These are phyloP conservation scores for Aspergillus pseudoterreus DNA, from an alignment of 2,329 filamentous ascomycete genomes.

Conservation along the genomic window DNA sequence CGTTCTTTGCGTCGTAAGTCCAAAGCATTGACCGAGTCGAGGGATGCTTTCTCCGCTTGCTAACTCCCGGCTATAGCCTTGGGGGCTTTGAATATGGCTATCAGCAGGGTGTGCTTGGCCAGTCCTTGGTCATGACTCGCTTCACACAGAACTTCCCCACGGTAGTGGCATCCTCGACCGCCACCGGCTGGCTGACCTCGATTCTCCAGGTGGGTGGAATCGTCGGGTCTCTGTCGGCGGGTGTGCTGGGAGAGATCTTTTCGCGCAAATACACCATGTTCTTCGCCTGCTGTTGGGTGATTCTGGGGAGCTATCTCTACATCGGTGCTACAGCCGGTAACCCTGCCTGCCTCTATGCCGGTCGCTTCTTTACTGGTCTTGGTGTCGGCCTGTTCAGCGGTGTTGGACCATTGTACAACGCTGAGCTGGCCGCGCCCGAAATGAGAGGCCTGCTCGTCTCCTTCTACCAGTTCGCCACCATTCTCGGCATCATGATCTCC, in stretches of 20 bases:
- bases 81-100: constrained; percentile 51
- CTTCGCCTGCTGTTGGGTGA: constrained; percentile 49
- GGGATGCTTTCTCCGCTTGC: background rate
- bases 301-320: constrained; percentile 38
- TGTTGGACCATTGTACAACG: constrained; percentile 49
- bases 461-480: constrained; percentile 33
- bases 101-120: constrained; percentile 40
- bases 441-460: constrained; percentile 31
- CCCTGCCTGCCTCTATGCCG: constrained; percentile 23
- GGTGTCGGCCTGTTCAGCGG: constrained; percentile 32
- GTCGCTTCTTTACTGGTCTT: constrained; percentile 29
- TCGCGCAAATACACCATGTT: constrained; percentile 52
- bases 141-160: constrained; percentile 46
- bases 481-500: constrained; percentile 33
- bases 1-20: constrained; percentile 44
- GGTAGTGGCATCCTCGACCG: constrained; percentile 39
- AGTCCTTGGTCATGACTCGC: constrained; percentile 50
- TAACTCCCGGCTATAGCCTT: constrained; percentile 21
- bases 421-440: constrained; percentile 41
- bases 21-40: background rate
- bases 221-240: constrained; percentile 39
- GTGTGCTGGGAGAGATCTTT: constrained; percentile 49
- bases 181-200: constrained; percentile 46
- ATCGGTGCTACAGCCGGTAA: constrained; percentile 22
- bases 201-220: constrained; percentile 52